Percentiles rank a stretch among this genome's conserved stretches.
phyloP scores from a whole-genome alignment of 495 filamentous ascomycete genomes.

The Oleoguttula mirabilis region DNA sequence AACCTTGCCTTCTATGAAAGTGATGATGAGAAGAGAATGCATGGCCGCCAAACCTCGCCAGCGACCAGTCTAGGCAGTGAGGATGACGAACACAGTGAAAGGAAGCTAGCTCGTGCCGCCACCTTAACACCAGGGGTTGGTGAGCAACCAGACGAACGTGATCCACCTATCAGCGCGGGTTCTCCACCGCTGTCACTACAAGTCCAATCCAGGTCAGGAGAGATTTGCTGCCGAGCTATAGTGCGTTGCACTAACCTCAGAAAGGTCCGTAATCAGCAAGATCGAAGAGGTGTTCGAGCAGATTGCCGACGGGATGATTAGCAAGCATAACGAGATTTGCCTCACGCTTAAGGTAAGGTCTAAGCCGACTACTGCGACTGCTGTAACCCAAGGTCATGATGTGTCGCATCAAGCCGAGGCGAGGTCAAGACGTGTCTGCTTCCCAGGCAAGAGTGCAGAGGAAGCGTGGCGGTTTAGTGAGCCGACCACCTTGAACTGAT shows the following conservation, averaged over 20 bases:
- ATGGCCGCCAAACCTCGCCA: no score
- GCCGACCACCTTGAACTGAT: neutral
- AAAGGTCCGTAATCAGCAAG: no score
- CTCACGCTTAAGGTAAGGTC: slow-evolving; percentile 33
- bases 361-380: no score
- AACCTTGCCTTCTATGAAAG: slow-evolving; percentile 2
- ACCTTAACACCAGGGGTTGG: neutral
- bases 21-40: slow-evolving; percentile 1
- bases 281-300: slow-evolving; percentile 39
- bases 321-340: slow-evolving; percentile 31
- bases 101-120: no score
- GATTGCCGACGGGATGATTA: slow-evolving; percentile 39
- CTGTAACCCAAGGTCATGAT: no score
- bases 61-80: no score
- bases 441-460: slow-evolving; percentile 45
- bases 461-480: slow-evolving; percentile 61
- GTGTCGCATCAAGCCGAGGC: no score
- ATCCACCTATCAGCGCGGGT: neutral
- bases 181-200: no score
- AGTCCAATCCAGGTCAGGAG: no score
- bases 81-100: no score
- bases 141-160: neutral
- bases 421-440: slow-evolving; percentile 29
- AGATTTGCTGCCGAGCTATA: no score
- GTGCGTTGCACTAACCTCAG: no score